Base-by-base conservation (phyloP, 2,329 filamentous ascomycete genomes). In the Sclerotinia borealis region DNA sequence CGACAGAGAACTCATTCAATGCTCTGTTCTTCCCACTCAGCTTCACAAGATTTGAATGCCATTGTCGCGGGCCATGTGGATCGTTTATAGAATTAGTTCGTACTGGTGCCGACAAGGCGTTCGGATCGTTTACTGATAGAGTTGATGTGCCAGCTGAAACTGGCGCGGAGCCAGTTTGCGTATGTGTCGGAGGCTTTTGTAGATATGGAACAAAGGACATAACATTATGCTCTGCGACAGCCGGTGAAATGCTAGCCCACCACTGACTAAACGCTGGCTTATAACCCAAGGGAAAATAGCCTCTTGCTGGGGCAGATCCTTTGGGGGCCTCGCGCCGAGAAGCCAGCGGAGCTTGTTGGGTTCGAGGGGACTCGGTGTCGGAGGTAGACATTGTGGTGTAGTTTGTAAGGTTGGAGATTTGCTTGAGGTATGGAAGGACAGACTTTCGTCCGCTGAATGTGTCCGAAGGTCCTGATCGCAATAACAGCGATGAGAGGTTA, bases 231-330 rank as follows among this genome's bases (percentile, higher is more conserved):
- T 99, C 95, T 15, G 93, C 93, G 31, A 87, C 82, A 22, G 89
- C 87, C 3, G 95, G 90, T 1, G 92, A 88, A n/a, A 95, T 79
- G 67, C 86, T 88, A 13, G 87, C 85, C 95, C 95, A 99, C 92
- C 95, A 98, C 82, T 98, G 93, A 69, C 84, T 88, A 67, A 92
- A 91, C 19, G 91, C 93, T 64, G 96, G 92, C 72, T 93, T 95
- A 78, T 96, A 96, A 56, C 92, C 88, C 27, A 98, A 78, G 2
- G 95, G 93, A 69, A 99, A 98, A 76, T 84, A 87, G 39, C 77
- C 71, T 66, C 75, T 47, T 66, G 74, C 68, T 10, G 19, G 61
- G 7, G 63, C 65, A 52, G 69, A 62, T 27, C 64, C 73, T 60
- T 74, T 72, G 64, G 77, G 74, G 63, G 76, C 77, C 41, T 74